Evolutionary conservation across 768 basidiomycete genomes (phyloP).

Genomic region (Tephrocybe sp.): DNA sequence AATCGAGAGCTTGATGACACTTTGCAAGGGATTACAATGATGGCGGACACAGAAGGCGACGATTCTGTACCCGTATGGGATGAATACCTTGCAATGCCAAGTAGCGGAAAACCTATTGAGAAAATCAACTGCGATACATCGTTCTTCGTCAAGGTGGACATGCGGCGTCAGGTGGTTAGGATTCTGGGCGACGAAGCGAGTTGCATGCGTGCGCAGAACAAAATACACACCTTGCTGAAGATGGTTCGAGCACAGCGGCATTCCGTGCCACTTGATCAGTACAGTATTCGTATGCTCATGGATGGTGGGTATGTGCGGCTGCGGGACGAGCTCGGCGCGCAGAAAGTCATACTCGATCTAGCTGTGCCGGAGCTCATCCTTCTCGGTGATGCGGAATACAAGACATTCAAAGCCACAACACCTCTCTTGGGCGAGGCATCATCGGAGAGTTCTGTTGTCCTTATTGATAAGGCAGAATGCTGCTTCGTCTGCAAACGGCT

Average conservation of each 20-base stretch:
- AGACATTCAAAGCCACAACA: neutral
- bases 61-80: slow-evolving; percentile 38
- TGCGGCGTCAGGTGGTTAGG: slow-evolving; percentile 32
- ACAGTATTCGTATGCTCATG: slow-evolving; percentile 34
- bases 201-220: slow-evolving; percentile 27
- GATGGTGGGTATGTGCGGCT: slow-evolving; percentile 34
- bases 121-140: slow-evolving; percentile 28
- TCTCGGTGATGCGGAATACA: slow-evolving; percentile 31
- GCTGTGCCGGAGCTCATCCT: slow-evolving; percentile 37
- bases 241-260: slow-evolving; percentile 34
- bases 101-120: slow-evolving; percentile 35
- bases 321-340: slow-evolving; percentile 36
- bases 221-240: slow-evolving; percentile 34
- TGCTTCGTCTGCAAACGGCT: slow-evolving; percentile 41
- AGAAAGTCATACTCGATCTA: slow-evolving; percentile 43
- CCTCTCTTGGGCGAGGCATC: neutral
- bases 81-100: slow-evolving; percentile 42
- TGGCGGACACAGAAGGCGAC: slow-evolving; percentile 27
- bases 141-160: slow-evolving; percentile 39
- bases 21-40: slow-evolving; percentile 32
- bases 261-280: slow-evolving; percentile 31
- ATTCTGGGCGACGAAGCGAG: slow-evolving; percentile 34
- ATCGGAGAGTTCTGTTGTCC: neutral
- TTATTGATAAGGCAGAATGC: neutral
- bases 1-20: slow-evolving; percentile 36